phyloP scores from a whole-genome alignment of 2,329 filamentous ascomycete species.

The Didymella pinodella region DNA sequence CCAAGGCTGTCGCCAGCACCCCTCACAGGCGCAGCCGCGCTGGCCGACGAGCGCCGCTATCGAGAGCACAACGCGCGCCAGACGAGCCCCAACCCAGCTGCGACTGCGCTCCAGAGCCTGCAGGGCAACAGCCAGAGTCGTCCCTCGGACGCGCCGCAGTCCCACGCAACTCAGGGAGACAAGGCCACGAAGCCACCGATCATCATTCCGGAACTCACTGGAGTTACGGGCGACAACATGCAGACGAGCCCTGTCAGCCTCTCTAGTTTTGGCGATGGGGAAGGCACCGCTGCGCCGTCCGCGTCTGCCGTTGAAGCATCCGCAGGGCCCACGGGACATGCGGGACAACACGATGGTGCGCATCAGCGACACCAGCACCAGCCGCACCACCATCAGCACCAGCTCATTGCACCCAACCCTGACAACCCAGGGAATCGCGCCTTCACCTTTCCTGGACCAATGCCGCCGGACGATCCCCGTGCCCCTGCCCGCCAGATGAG shows the following conservation, averaged over 20 bases:
- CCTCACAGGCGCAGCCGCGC: slow-evolving; percentile 58
- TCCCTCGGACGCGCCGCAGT: slow-evolving; percentile 53
- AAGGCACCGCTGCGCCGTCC: slow-evolving; percentile 56
- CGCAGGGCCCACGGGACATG: slow-evolving; percentile 56
- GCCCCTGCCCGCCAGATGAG: slow-evolving; percentile 65
- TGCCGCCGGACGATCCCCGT: slow-evolving; percentile 58
- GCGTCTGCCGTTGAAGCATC: slow-evolving; percentile 61
- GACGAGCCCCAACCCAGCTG: slow-evolving; percentile 59
- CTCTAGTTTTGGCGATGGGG: slow-evolving; percentile 62
- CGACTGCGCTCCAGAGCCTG: slow-evolving; percentile 55
- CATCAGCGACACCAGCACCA: slow-evolving; percentile 44
- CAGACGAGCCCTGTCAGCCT: slow-evolving; percentile 63
- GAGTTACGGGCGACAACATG: slow-evolving; percentile 53
- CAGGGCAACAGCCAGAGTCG: slow-evolving; percentile 51
- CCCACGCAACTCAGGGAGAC: slow-evolving; percentile 58
- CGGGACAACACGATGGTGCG: slow-evolving; percentile 44
- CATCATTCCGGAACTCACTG: slow-evolving; percentile 56
- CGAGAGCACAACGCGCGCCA: slow-evolving; percentile 54
- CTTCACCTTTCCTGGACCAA: slow-evolving; percentile 71
- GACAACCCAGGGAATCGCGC: slow-evolving; percentile 59
- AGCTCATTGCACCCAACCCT: slow-evolving; percentile 48
- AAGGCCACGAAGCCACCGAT: slow-evolving; percentile 57
- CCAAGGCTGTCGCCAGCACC: slow-evolving; percentile 52
- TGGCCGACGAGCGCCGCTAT: slow-evolving; percentile 58
- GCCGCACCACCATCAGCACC: slow-evolving; percentile 44